Evolutionary conservation across 805 yeast species (phyloP), one percentile per base, ranked within the genome.

Genomic region (Starmerella davenportii): DNA sequence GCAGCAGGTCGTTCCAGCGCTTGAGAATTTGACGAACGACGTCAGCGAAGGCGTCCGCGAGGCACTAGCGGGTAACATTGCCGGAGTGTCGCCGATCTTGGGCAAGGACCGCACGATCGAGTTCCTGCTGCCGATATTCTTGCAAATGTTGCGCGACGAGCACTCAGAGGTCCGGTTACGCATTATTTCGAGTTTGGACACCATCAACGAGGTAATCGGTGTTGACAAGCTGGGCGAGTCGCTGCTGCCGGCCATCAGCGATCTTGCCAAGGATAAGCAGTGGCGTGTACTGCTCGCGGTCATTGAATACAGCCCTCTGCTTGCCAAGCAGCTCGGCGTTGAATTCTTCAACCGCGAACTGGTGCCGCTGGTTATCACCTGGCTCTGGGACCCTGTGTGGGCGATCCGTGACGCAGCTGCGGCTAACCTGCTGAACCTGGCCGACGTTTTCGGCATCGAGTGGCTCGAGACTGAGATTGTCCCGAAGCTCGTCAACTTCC

Each of bases 251-350:
- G 96, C 98, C 2, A 87, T 90, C 48, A 76, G 93, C 9, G 95
- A 87, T 49, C 68, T 90, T 48, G 96, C 98, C 9, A 85, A 84
- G 55, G 98, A 90, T 61, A 78, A 78, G 52, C 87, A 85, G 55
- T 90, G 99, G 99, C 74, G 99, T 54, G 95, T 90, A 21, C 74
- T 96, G 56, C 68, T 90, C 56, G 96, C 96, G 9, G 90, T 90
- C 45, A 90, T 90, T 53, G 93, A 90, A 57, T 90, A 90, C 61
- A 82, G 85, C 48, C 99, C 99, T 23, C 68, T 87, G 46, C 66
- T 90, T 48, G 95, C 96, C 5, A 79, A 79, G 51, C 96, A 90
- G 61, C 66, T 90, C 43, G 98, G 98, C 21, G 85, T 79, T 38
- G 75, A 81, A 21, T 84, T 87, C 53, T 90, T 90, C 61, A 90